These are phyloP conservation scores for Allomyces macrogynus DNA, from an alignment of 192 early-diverging fungal species.

Conservation along the genomic window DNA sequence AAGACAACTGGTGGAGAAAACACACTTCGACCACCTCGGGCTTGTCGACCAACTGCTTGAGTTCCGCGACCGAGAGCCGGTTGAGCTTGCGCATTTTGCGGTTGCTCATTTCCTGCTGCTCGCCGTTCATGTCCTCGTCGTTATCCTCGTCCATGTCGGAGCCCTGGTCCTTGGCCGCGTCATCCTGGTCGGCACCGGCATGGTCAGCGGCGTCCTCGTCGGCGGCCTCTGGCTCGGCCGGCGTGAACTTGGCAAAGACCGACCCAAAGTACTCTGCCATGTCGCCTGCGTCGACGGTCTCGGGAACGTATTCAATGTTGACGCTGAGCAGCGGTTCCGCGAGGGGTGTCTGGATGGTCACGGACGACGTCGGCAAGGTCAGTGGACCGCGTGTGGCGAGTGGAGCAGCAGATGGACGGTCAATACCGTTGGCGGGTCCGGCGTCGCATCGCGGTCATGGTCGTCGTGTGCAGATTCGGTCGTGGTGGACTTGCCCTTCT, in stretches of 20 bases:
- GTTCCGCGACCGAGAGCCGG: slow-evolving; percentile 61
- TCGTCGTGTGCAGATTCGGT: no score
- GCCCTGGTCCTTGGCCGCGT: slow-evolving; percentile 1
- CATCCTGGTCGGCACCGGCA: background rate
- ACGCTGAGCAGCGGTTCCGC: slow-evolving; percentile 1
- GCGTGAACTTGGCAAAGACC: slow-evolving; percentile 22
- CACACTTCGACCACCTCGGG: slow-evolving; percentile 86
- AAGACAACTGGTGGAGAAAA: background rate
- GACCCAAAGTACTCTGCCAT: slow-evolving; percentile 12
- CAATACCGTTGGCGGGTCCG: no score
- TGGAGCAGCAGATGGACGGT: no score
- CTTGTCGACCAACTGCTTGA: slow-evolving; percentile 75
- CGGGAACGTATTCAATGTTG: slow-evolving; percentile 26
- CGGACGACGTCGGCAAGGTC: no score
- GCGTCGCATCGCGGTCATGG: no score
- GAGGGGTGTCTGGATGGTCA: no score
- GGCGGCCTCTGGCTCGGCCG: background rate
- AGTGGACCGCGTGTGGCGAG: no score
- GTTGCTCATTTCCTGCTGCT: slow-evolving; percentile 2
- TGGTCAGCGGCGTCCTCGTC: slow-evolving; percentile 2
- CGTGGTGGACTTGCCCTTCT: no score
- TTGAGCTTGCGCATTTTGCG: slow-evolving; percentile 25
- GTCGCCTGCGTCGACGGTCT: slow-evolving; percentile 5
- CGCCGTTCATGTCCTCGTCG: slow-evolving; percentile 12
- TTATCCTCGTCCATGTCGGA: slow-evolving; percentile 7